Base-by-base conservation (phyloP, 2,329 filamentous ascomycete genomes). In the Fusarium tricinctum region DNA sequence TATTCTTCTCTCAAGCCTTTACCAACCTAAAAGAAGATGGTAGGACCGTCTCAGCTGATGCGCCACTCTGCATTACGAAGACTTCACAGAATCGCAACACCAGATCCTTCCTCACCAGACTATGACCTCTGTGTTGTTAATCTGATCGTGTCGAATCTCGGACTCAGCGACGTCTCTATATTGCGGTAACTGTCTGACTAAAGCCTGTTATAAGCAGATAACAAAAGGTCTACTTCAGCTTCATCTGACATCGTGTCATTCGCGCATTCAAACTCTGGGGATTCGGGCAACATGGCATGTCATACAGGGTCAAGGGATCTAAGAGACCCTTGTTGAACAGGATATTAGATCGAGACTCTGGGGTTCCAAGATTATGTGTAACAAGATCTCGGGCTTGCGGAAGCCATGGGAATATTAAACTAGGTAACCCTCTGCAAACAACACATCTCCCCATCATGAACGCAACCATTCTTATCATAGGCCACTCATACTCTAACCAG, bases 141-240 rank as follows among this genome's bases (percentile, higher is more conserved):
- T 49, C n/a, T 22, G 19, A 7, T 10, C 22, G n/a, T 28, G 17
- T 22, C 5, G 14, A 8, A 30, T 39, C 10, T 22, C 39, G 32
- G 32, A 32, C n/a, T 19, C 23, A 39, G 9, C 17, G 20, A 20
- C 32, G 45, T 19, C 32, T 5, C 20, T 17, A 40, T 10, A 22
- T 20, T 17, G 47, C 26, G 32, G 44, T 23, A 32, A 7, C 22
- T 40, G 38, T 23, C 23, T 23, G 20, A 65, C n/a, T 6, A 33
- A n/a, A n/a, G 40, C 65, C 45, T 58, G 54, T 55, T 55, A 47
- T 52, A 54, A 47, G 42, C 17, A 71, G 65, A 71, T 47, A 40
- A 50, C 56, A 65, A 67, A 58, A 63, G 45, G 59, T 46, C 49
- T 33, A 42, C 40, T 17, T 46, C 52, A 63, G 50, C 30, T 56